A percentile compares a stretch with the other conserved stretches of the same genome.
These are phyloP conservation scores for Volvox africanus DNA, from an alignment of 139 green algal species.

Conservation along the genomic window DNA sequence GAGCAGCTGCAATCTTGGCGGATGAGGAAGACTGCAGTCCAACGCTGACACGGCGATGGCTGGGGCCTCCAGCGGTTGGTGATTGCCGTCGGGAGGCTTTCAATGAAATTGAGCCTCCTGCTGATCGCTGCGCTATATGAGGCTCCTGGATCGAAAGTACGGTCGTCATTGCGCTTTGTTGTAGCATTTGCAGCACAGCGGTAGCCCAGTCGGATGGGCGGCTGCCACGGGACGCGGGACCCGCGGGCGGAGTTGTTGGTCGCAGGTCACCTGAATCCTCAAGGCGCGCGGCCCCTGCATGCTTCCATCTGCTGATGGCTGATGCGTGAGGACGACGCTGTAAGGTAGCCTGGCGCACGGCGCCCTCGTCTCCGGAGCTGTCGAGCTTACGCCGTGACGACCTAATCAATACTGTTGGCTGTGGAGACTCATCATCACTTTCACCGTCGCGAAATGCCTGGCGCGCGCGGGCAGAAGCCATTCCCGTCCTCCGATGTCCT, in stretches of 20 bases:
- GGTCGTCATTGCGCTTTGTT: background rate
- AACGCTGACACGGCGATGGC: background rate
- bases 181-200: background rate
- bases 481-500: background rate
- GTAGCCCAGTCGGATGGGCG: constrained; percentile 3
- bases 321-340: background rate
- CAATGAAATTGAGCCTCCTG: background rate
- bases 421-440: background rate
- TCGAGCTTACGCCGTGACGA: background rate
- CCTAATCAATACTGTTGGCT: background rate
- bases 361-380: constrained; percentile 9
- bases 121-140: background rate
- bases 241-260: constrained; percentile 23
- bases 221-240: background rate
- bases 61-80: background rate
- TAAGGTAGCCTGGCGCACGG: background rate
- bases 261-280: constrained; percentile 36
- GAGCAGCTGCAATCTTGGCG: constrained; percentile 1
- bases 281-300: background rate
- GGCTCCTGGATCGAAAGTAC: background rate
- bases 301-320: background rate
- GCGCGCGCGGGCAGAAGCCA: background rate
- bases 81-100: background rate
- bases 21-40: background rate
- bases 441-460: constrained; percentile 2